These are phyloP conservation scores for Chrysophaeum taylorii DNA, from an alignment of 352 stramenopile genomes.

Conservation along the genomic window DNA sequence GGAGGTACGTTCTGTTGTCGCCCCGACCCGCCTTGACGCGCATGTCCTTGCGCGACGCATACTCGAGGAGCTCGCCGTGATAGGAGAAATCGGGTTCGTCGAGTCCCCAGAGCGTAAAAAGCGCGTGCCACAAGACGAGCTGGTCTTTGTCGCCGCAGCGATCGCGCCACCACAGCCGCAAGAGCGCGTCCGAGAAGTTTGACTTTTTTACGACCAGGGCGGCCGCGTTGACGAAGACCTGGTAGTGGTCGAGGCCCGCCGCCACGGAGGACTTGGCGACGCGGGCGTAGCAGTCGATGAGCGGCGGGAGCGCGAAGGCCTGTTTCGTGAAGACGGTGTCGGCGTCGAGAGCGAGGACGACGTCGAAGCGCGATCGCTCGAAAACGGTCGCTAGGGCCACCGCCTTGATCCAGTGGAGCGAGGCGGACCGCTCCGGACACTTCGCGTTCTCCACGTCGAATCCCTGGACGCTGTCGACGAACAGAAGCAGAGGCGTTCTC, in stretches of 20 bases:
- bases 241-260: neutral
- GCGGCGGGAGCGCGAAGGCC: neutral
- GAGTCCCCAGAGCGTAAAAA: neutral
- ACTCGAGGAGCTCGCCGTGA: neutral
- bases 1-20: no score
- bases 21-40: no score
- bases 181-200: neutral
- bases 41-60: neutral
- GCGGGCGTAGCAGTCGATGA: neutral
- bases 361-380: neutral
- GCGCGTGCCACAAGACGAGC: conserved; percentile 6
- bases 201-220: neutral
- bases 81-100: no score
- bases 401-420: conserved; percentile 6
- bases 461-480: neutral
- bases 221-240: conserved; percentile 7
- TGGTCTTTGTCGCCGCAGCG: conserved; percentile 9
- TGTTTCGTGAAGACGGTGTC: neutral
- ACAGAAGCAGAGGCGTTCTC: neutral
- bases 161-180: neutral
- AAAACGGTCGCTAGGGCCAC: neutral
- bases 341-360: neutral
- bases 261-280: neutral
- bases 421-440: neutral
- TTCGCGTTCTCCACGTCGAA: neutral